Base-by-base conservation (phyloP, 2,329 filamentous ascomycete species). In the Arachnomyces sp. region DNA sequence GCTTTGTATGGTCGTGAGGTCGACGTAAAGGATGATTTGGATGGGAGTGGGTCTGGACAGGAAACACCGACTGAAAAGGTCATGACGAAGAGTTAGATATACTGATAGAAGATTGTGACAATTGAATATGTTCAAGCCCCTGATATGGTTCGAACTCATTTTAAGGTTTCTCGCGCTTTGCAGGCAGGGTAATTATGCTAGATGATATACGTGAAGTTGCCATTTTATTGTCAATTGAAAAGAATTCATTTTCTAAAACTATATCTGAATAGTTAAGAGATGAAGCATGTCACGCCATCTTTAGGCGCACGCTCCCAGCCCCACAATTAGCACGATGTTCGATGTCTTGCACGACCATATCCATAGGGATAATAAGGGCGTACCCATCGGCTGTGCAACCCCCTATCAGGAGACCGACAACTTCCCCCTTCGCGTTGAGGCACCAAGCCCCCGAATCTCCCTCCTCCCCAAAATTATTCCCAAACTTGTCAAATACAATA, bases 51-150 rank as follows among this genome's bases (percentile, higher is more conserved):
- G 45, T 73, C 72, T 48, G 65, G 60, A 7, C 53, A 63, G 28
- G 69, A 64, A 16, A 75, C 70, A 49, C 59, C 75, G 39, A 61
- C 73, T 11, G 66, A 70, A 36, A 58, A 61, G 41, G 51, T 62
- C 13, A 59, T 66, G 39, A 43, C 13, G 50, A 57, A 16, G 57
- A 57, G 50, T 45, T 36, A n/a, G 48, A 53, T 36, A 14, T 33
- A 39, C 17, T 34, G 18, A 9, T 25, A 25, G 20, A 25, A 25
- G 9, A 25, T 9, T 25, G 5, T 25, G 5, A 25, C 9, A 25
- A 5, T 25, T 25, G 20, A 25, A 25, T 5, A 25, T 9, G 5
- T 5, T 9, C 5, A 25, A 25, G 14, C 32, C 16, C 32, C 16
- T 18, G 15, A 34, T 5, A 16, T 16, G 8, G 9, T 13, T 9